Conservation (phyloP, 2,329 filamentous ascomycete genomes). For the Arthrobotrys pseudoclavata region DNA sequence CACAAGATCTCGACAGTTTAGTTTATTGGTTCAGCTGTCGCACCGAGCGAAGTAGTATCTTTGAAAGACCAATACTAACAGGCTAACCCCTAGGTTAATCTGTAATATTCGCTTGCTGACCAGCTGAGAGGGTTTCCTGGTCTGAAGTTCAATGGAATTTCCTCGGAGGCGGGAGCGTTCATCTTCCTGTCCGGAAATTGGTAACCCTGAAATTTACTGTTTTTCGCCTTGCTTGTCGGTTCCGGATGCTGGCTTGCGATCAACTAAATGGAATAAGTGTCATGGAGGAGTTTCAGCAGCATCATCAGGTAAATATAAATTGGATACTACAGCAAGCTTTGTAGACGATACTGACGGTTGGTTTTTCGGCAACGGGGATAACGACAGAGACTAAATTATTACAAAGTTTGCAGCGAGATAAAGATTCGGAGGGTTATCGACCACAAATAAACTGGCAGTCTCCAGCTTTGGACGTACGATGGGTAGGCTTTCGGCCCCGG, state of each 20-base stretch:
- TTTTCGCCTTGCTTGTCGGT: too few relatives aligned
- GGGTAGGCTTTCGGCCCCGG: constrained; percentile 28
- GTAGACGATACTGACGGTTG: too few relatives aligned
- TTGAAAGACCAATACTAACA: too few relatives aligned
- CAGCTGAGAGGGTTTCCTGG: neutral
- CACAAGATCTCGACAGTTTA: too few relatives aligned
- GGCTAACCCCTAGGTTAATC: too few relatives aligned
- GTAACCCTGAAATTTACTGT: neutral
- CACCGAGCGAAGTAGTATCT: too few relatives aligned
- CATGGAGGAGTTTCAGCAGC: neutral
- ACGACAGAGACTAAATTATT: neutral
- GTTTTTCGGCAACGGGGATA: neutral
- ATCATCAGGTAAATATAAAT: neutral
- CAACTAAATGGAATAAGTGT: too few relatives aligned
- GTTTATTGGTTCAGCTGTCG: too few relatives aligned
- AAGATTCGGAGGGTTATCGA: neutral
- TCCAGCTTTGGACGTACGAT: constrained; percentile 25
- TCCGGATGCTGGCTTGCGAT: neutral
- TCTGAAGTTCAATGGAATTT: neutral
- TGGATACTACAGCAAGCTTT: neutral
- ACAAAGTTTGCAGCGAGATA: neutral
- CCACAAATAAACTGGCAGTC: constrained; percentile 3
- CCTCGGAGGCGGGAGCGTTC: constrained; percentile 4
- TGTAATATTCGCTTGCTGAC: too few relatives aligned
- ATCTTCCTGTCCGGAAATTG: constrained; percentile 18